Evolutionary conservation across 2,329 filamentous ascomycete species (phyloP).

Genomic region (Paecilomyces formosus): DNA sequence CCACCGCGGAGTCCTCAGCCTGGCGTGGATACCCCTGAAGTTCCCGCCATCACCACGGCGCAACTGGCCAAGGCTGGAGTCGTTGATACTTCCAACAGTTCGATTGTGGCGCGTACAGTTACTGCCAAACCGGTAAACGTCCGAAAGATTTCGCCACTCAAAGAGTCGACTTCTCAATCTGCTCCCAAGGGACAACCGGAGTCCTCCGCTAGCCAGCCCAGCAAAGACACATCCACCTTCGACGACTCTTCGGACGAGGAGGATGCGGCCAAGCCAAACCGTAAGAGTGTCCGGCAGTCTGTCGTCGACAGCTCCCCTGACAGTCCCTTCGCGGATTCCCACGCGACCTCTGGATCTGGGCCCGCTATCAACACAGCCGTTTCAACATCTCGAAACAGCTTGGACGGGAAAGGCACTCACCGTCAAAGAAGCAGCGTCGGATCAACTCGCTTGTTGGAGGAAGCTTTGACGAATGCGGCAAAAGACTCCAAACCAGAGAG

Average conservation of each 20-base stretch:
- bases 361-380: not conserved
- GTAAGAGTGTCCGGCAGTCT: not conserved
- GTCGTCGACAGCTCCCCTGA: not conserved
- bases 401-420: not conserved
- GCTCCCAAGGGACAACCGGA: slow-evolving; percentile 7
- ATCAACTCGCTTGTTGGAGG: not conserved
- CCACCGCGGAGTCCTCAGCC: slow-evolving; percentile 32
- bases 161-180: slow-evolving; percentile 17
- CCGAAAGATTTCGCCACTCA: slow-evolving; percentile 26
- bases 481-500: not conserved
- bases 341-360: not conserved
- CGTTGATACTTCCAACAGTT: slow-evolving; percentile 26
- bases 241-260: slow-evolving; percentile 28
- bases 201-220: slow-evolving; percentile 12
- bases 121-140: slow-evolving; percentile 40
- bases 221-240: slow-evolving; percentile 21
- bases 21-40: slow-evolving; percentile 53
- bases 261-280: not conserved
- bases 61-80: slow-evolving; percentile 33
- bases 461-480: not conserved
- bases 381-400: not conserved
- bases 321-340: not conserved
- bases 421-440: not conserved
- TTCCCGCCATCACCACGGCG: slow-evolving; percentile 58
- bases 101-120: slow-evolving; percentile 38